phyloP scores from a whole-genome alignment of 495 filamentous ascomycete species.

The Talaromyces borbonicus region DNA sequence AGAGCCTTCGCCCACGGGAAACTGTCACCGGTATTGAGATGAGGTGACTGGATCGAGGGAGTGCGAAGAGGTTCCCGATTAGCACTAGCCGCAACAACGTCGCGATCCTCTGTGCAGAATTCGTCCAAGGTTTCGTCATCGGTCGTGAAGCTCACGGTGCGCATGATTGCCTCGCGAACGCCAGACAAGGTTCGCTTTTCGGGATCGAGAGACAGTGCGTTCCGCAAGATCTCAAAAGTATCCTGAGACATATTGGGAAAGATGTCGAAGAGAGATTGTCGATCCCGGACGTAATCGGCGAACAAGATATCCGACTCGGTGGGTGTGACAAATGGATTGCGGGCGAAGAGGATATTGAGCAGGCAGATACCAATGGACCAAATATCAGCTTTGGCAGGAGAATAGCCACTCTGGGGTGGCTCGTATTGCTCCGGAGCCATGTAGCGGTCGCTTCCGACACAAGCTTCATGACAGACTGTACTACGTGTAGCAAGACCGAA shows the following conservation, averaged over 20 bases:
- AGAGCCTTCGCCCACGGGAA: constrained; percentile 96
- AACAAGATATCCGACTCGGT: constrained; percentile 81
- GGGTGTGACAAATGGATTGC: constrained; percentile 87
- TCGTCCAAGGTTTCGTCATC: constrained; percentile 87
- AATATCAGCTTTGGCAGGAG: constrained; percentile 85
- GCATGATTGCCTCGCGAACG: constrained; percentile 64
- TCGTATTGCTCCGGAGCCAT: constrained; percentile 99
- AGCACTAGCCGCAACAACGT: constrained; percentile 63
- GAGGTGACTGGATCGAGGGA: constrained; percentile 85
- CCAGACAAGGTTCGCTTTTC: constrained; percentile 72
- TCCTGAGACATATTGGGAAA: constrained; percentile 98
- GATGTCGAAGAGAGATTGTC: constrained; percentile 92
- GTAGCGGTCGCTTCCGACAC: constrained; percentile 94
- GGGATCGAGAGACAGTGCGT: constrained; percentile 84
- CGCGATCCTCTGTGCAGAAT: constrained; percentile 77
- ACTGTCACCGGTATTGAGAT: constrained; percentile 63
- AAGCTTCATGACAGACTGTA: constrained; percentile 77
- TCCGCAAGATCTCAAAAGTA: constrained; percentile 82
- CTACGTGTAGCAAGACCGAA: constrained; percentile 87
- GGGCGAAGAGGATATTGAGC: constrained; percentile 88
- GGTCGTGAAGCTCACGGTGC: constrained; percentile 84
- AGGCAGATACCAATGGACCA: constrained; percentile 96
- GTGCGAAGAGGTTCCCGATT: constrained; percentile 94
- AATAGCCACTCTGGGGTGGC: constrained; percentile 73
- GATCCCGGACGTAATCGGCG: constrained; percentile 82